phyloP scores from a whole-genome alignment of 179 eudicot genomes.

The Beta corolliflora region DNA sequence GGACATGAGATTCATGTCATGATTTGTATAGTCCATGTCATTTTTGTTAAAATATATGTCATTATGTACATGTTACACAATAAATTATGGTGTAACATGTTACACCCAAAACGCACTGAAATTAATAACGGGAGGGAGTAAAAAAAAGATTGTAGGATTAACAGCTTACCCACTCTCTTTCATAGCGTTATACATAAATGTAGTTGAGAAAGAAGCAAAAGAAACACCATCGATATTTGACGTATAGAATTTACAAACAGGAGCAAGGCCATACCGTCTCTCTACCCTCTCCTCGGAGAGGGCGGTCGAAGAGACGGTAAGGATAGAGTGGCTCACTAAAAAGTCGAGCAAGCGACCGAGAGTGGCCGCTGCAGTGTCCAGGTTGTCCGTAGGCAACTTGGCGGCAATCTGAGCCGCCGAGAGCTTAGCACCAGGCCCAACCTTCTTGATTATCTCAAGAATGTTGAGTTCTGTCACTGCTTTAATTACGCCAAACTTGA shows the following conservation, averaged over 20 bases:
- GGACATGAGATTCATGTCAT: no score
- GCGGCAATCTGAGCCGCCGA: constrained; percentile 18
- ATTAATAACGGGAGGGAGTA: no score
- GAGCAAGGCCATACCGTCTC: constrained; percentile 26
- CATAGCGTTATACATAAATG: not conserved
- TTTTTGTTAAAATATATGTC: no score
- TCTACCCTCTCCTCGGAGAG: not conserved
- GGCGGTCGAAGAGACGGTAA: constrained; percentile 8
- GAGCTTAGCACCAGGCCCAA: constrained; percentile 12
- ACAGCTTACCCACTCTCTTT: constrained; percentile 7
- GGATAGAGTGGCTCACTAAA: constrained; percentile 20
- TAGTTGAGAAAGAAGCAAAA: not conserved
- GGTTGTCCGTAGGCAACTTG: constrained; percentile 14
- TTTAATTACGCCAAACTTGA: constrained; percentile 1
- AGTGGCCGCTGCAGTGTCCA: not conserved
- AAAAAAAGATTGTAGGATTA: not conserved
- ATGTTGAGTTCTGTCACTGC: constrained; percentile 15
- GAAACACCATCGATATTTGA: constrained; percentile 30
- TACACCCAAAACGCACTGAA: no score
- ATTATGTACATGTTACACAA: no score
- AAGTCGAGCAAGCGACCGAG: constrained; percentile 21
- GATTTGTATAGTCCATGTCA: no score
- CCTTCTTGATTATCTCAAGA: constrained; percentile 19
- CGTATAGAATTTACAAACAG: constrained; percentile 24
- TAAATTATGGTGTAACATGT: no score